Conservation (phyloP, 2,329 filamentous ascomycete species). For the Paracoccidioides brasiliensis region DNA sequence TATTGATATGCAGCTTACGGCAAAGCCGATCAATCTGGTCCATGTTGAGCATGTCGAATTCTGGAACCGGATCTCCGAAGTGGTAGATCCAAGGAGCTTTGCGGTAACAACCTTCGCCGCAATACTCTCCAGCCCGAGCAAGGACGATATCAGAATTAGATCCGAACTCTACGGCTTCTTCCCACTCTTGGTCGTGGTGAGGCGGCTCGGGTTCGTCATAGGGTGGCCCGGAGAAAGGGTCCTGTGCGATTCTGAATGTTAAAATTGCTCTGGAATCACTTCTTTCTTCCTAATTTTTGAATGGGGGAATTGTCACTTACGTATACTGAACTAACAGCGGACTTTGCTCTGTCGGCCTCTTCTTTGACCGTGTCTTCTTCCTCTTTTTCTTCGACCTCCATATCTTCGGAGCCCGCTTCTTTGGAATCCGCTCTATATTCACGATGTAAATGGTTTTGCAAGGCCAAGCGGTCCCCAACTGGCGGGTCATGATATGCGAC, state of each 20-base stretch:
- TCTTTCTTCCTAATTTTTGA: not conserved
- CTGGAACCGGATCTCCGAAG: not conserved
- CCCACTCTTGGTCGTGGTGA: not conserved
- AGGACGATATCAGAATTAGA: not conserved
- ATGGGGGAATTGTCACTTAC: too few relatives aligned
- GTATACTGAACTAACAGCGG: too few relatives aligned
- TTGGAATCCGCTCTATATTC: too few relatives aligned
- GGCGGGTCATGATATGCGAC: not conserved
- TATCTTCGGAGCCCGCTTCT: too few relatives aligned
- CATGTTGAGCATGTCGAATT: not conserved
- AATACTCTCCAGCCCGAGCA: not conserved
- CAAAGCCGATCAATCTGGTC: conserved; percentile 4
- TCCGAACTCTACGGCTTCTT: not conserved
- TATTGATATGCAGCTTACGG: not conserved
- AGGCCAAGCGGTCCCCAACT: too few relatives aligned
- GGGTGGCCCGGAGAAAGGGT: not conserved
- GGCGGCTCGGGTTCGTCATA: too few relatives aligned
- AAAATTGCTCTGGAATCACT: not conserved
- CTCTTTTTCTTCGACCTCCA: too few relatives aligned
- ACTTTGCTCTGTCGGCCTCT: too few relatives aligned
- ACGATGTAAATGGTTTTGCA: too few relatives aligned
- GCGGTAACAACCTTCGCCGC: not conserved
- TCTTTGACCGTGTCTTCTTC: too few relatives aligned
- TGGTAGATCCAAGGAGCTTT: not conserved
- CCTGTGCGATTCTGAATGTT: too few relatives aligned